phyloP scores from a whole-genome alignment of 495 filamentous ascomycete genomes.

The Aspergillus funiculosus region DNA sequence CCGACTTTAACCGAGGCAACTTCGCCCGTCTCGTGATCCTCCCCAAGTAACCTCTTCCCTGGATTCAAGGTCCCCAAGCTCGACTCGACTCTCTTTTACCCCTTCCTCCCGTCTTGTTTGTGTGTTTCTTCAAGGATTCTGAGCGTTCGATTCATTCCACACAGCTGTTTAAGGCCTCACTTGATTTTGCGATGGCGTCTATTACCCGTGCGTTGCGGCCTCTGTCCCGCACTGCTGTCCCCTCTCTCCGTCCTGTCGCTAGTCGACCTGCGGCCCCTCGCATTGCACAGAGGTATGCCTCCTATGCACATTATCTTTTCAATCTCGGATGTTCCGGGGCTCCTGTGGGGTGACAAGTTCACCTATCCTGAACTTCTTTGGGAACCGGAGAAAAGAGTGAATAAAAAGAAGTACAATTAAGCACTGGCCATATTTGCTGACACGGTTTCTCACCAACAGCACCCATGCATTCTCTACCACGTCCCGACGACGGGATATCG shows the following conservation, averaged over 20 bases:
- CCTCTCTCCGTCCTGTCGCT: constrained; percentile 41
- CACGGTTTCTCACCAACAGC: constrained; percentile 32
- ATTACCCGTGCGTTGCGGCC: constrained; percentile 63
- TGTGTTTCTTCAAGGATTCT: background rate
- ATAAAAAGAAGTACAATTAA: background rate
- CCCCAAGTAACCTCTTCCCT: constrained; percentile 11
- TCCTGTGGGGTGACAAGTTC: too few relatives aligned
- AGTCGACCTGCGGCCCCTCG: constrained; percentile 36
- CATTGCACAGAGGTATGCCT: constrained; percentile 41
- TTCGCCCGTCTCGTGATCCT: constrained; percentile 29
- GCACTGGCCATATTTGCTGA: background rate
- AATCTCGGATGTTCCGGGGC: too few relatives aligned
- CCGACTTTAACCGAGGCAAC: constrained; percentile 41
- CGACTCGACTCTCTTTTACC: constrained; percentile 11
- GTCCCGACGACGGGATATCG: constrained; percentile 49
- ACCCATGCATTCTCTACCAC: constrained; percentile 70
- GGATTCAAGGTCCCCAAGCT: constrained; percentile 5
- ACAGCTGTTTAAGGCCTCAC: background rate
- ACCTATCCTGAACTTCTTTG: too few relatives aligned
- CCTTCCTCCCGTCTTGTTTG: constrained; percentile 6
- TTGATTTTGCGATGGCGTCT: constrained; percentile 55
- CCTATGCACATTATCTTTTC: too few relatives aligned
- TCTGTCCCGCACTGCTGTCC: constrained; percentile 53
- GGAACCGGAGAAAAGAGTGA: too few relatives aligned
- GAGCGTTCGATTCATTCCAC: background rate